Evolutionary conservation across 2,329 filamentous ascomycete species (phyloP), one percentile per base, ranked within the genome.

Genomic region (Cordyceps pruinosa): DNA sequence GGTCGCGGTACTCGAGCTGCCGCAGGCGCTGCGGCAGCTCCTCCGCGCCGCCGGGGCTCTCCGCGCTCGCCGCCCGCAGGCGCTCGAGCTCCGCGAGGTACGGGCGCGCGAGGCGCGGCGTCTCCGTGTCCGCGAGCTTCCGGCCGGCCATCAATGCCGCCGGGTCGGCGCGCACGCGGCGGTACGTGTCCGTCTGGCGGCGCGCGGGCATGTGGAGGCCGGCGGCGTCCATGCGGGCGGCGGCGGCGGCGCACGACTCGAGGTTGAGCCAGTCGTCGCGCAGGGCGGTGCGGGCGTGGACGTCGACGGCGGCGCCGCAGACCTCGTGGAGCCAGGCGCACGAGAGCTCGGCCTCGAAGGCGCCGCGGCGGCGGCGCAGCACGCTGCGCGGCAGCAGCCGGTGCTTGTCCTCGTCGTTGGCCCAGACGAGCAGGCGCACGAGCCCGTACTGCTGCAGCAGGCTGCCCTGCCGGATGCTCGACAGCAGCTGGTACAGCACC

Each of bases 381-480:
- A 88, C 66, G 2, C 74, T 72, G 53, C 80, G 81, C 0, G 92
- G 87, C 8, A 96, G 58, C 1, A 89, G 62, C 1, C 69, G 60
- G 7, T 70, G 65, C 61, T 83, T 83, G 57, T 90, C 86, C 0
- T 80, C 74, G 44, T 85, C 75, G 1, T 81, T 78, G 4, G 85
- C 66, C 85, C 91, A 92, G 39, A 92, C 68, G 1, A 97, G 77
- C 76, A 93, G 86, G 49, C 91, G 84, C 3, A 96, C 85, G 19
- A 86, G 80, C 3, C 93, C 93, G 67, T 90, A 92, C 28, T 77
- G 76, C 64, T 96, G 87, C 63, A 95, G 82, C 0, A 87, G 75
- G 0, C 75, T 70, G 50, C 83, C 77, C 2, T 76, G 73, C 60
- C 83, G 77, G 56, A 88, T 81, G 51, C 80, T 77, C 44, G 71